A percentile compares a stretch with the other conserved stretches of the same genome.
These are phyloP conservation scores for Nicotiana otophora DNA, from an alignment of 257 asterid genomes.

Conservation along the genomic window DNA sequence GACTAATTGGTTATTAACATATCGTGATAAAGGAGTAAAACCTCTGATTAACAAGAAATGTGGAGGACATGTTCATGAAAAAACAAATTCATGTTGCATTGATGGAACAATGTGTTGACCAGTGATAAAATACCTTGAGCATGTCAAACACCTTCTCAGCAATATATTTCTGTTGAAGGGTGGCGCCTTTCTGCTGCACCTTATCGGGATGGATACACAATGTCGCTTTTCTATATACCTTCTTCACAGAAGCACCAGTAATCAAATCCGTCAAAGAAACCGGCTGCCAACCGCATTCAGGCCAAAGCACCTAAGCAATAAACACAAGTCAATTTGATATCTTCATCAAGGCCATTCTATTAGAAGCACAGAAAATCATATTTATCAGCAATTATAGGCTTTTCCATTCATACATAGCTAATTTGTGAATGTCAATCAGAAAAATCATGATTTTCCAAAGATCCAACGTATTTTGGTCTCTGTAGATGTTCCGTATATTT, in stretches of 20 bases:
- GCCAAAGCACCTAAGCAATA: slow-evolving; percentile 88
- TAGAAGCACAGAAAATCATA: not conserved
- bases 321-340: not conserved
- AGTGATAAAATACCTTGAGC: slow-evolving; percentile 62
- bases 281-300: slow-evolving; percentile 99
- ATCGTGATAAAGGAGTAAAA: not conserved
- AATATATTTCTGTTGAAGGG: slow-evolving; percentile 89
- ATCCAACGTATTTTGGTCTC: not conserved
- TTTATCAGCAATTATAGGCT: not conserved
- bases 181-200: slow-evolving; percentile 99
- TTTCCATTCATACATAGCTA: not conserved
- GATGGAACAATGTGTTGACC: not conserved
- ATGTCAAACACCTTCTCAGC: slow-evolving; percentile 98
- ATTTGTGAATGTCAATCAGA: not conserved
- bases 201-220: slow-evolving; percentile 98
- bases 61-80: not conserved
- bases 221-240: slow-evolving; percentile 91
- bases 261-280: slow-evolving; percentile 96
- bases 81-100: not conserved
- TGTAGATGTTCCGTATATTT: not conserved
- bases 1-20: not conserved
- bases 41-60: not conserved
- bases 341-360: not conserved
- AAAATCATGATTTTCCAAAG: not conserved
- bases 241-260: slow-evolving; percentile 83